Evolutionary conservation across 202 grass and related monocot genomes (phyloP).

Genomic region (Brachypodium distachyon): DNA sequence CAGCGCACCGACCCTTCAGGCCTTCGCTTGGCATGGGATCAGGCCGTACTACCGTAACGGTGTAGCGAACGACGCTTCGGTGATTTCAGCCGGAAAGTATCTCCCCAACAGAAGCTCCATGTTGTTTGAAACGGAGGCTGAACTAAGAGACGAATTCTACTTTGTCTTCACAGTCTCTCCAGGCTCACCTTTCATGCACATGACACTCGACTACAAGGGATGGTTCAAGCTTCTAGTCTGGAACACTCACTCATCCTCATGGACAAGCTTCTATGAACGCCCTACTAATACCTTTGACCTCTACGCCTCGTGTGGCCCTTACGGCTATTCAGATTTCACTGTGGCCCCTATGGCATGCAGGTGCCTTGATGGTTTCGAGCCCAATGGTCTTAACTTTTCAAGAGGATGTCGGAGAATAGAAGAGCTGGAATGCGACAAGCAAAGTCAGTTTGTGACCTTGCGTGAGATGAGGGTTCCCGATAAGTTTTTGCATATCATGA

Average conservation of each 20-base stretch:
- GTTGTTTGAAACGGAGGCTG: background rate
- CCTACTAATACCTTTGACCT: background rate
- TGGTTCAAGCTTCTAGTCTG: background rate
- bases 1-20: background rate
- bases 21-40: background rate
- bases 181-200: background rate
- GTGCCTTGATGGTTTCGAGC: background rate
- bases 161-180: background rate
- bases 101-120: background rate
- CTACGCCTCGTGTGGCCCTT: background rate
- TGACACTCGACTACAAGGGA: background rate
- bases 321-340: background rate
- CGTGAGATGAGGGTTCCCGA: slow-evolving; percentile 23
- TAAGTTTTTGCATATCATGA: background rate
- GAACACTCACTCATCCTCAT: background rate
- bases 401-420: background rate
- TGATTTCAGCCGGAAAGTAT: background rate
- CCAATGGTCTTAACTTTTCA: background rate
- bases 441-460: background rate
- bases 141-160: background rate
- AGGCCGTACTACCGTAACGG: background rate
- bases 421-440: background rate
- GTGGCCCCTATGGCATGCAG: background rate
- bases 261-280: background rate
- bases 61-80: background rate